These are phyloP conservation scores for Paramicrosporidium saccamoebae DNA, from an alignment of 371 early-diverging fungal species.

Conservation along the genomic window DNA sequence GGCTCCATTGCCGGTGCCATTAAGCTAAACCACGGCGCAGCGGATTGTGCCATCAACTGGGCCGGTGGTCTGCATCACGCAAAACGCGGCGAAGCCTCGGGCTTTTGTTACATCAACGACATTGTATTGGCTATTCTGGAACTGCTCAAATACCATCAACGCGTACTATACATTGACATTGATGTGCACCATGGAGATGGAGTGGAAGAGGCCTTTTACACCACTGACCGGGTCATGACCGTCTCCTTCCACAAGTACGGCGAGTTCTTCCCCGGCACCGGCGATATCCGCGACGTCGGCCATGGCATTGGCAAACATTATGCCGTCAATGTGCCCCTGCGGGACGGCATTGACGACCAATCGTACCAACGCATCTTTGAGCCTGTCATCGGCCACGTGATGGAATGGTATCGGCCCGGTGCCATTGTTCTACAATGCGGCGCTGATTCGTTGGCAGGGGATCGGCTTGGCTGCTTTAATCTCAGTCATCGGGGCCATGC, in stretches of 20 bases:
- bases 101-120: slow-evolving; percentile 99
- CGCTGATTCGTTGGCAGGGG: slow-evolving; percentile 94
- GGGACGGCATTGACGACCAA: slow-evolving; percentile 89
- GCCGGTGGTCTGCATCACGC: slow-evolving; percentile 97
- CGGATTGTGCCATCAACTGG: slow-evolving; percentile 95
- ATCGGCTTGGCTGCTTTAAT: slow-evolving; percentile 95
- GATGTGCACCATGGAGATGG: slow-evolving; percentile 99
- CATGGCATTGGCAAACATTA: slow-evolving; percentile 57
- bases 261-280: slow-evolving; percentile 95
- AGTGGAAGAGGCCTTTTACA: slow-evolving; percentile 97
- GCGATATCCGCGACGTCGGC: slow-evolving; percentile 57
- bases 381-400: slow-evolving; percentile 53
- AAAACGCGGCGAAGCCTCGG: slow-evolving; percentile 76
- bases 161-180: slow-evolving; percentile 95
- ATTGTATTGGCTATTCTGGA: slow-evolving; percentile 89
- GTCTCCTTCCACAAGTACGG: slow-evolving; percentile 96
- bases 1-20: slow-evolving; percentile 79
- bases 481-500: slow-evolving; percentile 62
- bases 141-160: slow-evolving; percentile 56
- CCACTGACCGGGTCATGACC: slow-evolving; percentile 95
- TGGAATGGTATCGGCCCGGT: slow-evolving; percentile 76
- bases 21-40: slow-evolving; percentile 51
- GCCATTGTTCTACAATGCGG: slow-evolving; percentile 98
- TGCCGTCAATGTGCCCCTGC: slow-evolving; percentile 86
- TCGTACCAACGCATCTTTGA: slow-evolving; percentile 63